These are phyloP conservation scores for Chara braunii DNA, from an alignment of 139 green algal species.

Conservation along the genomic window DNA sequence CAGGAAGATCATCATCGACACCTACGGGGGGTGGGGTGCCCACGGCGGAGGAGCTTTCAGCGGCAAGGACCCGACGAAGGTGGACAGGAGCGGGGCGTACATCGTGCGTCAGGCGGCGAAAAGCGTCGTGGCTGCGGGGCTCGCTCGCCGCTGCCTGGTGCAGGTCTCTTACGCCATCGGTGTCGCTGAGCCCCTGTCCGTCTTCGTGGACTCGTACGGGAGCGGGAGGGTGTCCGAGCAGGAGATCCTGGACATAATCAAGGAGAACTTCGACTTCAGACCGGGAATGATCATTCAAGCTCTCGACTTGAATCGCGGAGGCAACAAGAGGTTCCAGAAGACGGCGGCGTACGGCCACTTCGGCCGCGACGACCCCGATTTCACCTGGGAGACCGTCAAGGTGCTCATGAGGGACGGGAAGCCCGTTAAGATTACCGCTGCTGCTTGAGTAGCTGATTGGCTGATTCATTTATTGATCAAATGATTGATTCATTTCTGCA, in stretches of 20 bases:
- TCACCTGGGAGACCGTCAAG: too few species aligned
- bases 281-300: conserved; percentile 79
- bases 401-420: too few species aligned
- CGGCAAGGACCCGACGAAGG: conserved; percentile 64
- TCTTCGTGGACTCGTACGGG: conserved; percentile 95
- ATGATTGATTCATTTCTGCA: too few species aligned
- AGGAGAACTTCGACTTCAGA: conserved; percentile 92
- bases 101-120: conserved; percentile 96
- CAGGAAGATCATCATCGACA: conserved; percentile 99
- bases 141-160: conserved; percentile 70
- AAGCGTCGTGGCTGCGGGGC: conserved; percentile 81
- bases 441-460: too few species aligned
- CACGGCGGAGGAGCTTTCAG: conserved; percentile 97
- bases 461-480: too few species aligned
- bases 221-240: conserved; percentile 80
- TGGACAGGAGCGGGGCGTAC: conserved; percentile 92
- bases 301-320: conserved; percentile 92
- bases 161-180: conserved; percentile 90
- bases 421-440: too few species aligned
- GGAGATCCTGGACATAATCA: conserved; percentile 79
- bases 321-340: conserved; percentile 88
- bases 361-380: conserved; percentile 75
- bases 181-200: conserved; percentile 89
- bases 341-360: conserved; percentile 84
- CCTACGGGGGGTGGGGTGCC: conserved; percentile 96